Percentiles rank a stretch among this genome's conserved stretches.
Evolutionary conservation across 2,329 filamentous ascomycete genomes (phyloP).

Genomic region (Ascochyta fabae): DNA sequence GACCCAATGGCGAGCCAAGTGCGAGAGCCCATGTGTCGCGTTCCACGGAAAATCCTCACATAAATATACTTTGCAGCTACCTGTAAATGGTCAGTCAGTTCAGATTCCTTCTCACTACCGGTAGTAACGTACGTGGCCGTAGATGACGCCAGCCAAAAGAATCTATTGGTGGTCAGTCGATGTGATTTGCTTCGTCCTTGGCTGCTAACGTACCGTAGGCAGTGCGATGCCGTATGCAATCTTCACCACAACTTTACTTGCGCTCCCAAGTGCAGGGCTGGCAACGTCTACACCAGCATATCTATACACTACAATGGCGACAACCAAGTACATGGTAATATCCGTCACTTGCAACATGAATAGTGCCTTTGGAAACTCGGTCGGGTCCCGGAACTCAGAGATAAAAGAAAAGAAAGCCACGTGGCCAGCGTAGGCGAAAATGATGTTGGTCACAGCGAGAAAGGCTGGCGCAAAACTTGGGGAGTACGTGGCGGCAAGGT

Average conservation of each 20-base stretch:
- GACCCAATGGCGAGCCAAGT: conserved; percentile 43
- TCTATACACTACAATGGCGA: conserved; percentile 70
- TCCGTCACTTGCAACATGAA: conserved; percentile 65
- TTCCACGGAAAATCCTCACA: conserved; percentile 66
- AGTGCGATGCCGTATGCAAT: conserved; percentile 72
- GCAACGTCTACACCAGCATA: conserved; percentile 66
- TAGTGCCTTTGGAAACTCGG: conserved; percentile 67
- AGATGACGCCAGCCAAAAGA: conserved; percentile 73
- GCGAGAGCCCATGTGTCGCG: conserved; percentile 47
- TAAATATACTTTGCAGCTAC: conserved; percentile 68
- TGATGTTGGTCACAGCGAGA: conserved; percentile 60
- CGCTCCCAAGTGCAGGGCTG: conserved; percentile 67
- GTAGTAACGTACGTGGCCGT: conserved; percentile 61
- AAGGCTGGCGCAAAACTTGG: conserved; percentile 28
- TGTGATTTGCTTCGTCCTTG: neutral
- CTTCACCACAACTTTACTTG: conserved; percentile 65
- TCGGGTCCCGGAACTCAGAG: conserved; percentile 66
- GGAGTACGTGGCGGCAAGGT: conserved; percentile 23
- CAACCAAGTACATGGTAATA: conserved; percentile 68
- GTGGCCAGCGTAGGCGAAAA: conserved; percentile 72
- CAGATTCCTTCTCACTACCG: too few relatives aligned
- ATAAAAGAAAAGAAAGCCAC: conserved; percentile 72
- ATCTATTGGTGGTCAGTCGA: conserved; percentile 50
- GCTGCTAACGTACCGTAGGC: conserved; percentile 55
- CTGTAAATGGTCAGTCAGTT: neutral